Conservation (phyloP, 1,284 basidiomycete genomes). For the Trametes hirsuta region DNA sequence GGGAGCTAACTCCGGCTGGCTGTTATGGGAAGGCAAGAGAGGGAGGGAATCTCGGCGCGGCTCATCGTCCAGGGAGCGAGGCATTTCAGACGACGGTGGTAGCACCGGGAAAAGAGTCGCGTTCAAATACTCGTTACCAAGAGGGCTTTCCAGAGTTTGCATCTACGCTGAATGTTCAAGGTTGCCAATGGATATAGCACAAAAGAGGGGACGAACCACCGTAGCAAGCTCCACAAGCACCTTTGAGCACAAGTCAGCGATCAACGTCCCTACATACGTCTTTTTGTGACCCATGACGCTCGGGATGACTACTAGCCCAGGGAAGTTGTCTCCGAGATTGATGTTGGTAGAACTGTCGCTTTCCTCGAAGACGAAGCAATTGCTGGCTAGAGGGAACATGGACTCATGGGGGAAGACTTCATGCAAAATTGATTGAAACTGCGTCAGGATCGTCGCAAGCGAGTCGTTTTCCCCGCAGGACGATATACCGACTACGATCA, state of each 20-base stretch:
- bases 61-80: constrained; percentile 52
- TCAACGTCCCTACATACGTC: constrained; percentile 81
- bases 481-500: constrained; percentile 81
- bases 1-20: constrained; percentile 59
- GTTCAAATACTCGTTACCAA: constrained; percentile 79
- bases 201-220: constrained; percentile 52
- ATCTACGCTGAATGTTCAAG: constrained; percentile 45
- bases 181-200: constrained; percentile 12
- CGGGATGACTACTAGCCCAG: constrained; percentile 74
- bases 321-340: constrained; percentile 58
- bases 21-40: constrained; percentile 51
- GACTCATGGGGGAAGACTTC: constrained; percentile 67
- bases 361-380: constrained; percentile 82
- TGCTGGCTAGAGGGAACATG: constrained; percentile 75
- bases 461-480: constrained; percentile 61
- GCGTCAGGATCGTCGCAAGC: constrained; percentile 61
- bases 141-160: constrained; percentile 66
- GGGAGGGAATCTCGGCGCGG: constrained; percentile 44
- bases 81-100: constrained; percentile 62
- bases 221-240: constrained; percentile 83
- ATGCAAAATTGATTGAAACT: constrained; percentile 64
- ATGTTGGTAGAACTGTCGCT: constrained; percentile 58
- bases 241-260: constrained; percentile 85
- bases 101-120: constrained; percentile 61
- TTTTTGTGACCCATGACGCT: constrained; percentile 80